Evolutionary conservation across 129 eudicot genomes (phyloP).

Genomic region (Glebionis coronaria): DNA sequence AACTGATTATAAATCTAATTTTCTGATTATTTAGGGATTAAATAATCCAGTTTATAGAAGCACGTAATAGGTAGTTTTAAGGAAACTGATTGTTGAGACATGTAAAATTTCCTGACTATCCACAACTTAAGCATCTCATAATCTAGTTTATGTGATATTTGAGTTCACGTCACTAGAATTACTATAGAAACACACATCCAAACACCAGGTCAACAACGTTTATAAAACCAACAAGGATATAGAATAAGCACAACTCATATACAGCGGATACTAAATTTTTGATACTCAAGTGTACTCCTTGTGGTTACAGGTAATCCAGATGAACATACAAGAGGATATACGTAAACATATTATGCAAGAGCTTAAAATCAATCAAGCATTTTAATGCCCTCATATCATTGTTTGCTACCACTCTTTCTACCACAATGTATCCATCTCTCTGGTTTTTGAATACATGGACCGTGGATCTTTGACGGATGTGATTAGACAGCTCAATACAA

Average conservation of each 20-base stretch:
- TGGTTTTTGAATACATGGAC: conserved; percentile 95
- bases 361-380: too few relatives aligned
- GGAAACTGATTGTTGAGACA: neutral
- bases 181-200: neutral
- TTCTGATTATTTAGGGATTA: neutral
- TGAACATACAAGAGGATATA: conserved; percentile 95
- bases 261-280: too few relatives aligned
- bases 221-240: neutral
- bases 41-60: neutral
- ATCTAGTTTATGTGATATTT: neutral
- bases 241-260: neutral
- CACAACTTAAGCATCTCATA: neutral
- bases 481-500: conserved; percentile 83
- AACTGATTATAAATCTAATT: neutral
- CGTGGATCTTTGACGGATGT: conserved; percentile 91
- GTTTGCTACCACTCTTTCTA: conserved; percentile 92
- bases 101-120: neutral
- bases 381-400: conserved; percentile 82
- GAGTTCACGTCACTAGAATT: neutral
- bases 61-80: neutral
- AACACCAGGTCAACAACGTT: neutral
- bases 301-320: conserved; percentile 79
- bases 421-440: conserved; percentile 87
- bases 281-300: neutral
- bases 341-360: conserved; percentile 98